Percentiles rank a stretch among this genome's conserved stretches.
Conservation (phyloP, 2,329 filamentous ascomycete genomes). For the Mycocentrospora acerina region DNA sequence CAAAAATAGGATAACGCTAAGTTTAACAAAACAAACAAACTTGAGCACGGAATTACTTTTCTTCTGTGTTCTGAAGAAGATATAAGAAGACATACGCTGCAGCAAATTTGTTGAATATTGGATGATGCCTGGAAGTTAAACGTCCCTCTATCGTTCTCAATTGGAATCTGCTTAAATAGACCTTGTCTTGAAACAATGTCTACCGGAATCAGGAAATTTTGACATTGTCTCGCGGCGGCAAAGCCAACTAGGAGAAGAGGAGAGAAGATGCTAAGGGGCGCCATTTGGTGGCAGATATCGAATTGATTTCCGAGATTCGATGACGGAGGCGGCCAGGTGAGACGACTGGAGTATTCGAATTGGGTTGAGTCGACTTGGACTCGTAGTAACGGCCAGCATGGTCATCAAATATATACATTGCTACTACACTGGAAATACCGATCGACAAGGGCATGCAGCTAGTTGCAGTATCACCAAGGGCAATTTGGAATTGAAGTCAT, state of each 20-base stretch:
- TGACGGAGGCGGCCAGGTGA: too few species aligned
- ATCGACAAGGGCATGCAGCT: not conserved
- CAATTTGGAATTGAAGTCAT: not conserved
- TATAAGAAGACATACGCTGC: too few species aligned
- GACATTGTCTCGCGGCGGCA: constrained; percentile 38
- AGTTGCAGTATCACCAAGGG: constrained; percentile 1
- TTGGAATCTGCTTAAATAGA: constrained; percentile 53
- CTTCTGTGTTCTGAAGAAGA: too few species aligned
- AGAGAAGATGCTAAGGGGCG: constrained; percentile 10
- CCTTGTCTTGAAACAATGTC: constrained; percentile 57
- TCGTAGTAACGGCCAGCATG: not conserved
- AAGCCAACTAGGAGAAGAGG: constrained; percentile 20
- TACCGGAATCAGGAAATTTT: constrained; percentile 59
- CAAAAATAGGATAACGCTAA: too few species aligned
- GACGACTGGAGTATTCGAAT: too few species aligned
- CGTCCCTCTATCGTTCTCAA: constrained; percentile 56
- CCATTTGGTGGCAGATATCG: constrained; percentile 5
- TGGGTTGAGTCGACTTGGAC: not conserved
- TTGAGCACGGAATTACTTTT: too few species aligned
- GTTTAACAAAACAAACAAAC: too few species aligned
- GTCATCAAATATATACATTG: not conserved
- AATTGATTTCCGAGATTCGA: too few species aligned
- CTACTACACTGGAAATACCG: not conserved
- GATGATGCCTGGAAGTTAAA: too few species aligned
- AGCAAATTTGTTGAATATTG: constrained; percentile 30